These are phyloP conservation scores for Acephala macrosclerotiorum DNA, from an alignment of 2,329 filamentous ascomycete genomes.

Conservation along the genomic window DNA sequence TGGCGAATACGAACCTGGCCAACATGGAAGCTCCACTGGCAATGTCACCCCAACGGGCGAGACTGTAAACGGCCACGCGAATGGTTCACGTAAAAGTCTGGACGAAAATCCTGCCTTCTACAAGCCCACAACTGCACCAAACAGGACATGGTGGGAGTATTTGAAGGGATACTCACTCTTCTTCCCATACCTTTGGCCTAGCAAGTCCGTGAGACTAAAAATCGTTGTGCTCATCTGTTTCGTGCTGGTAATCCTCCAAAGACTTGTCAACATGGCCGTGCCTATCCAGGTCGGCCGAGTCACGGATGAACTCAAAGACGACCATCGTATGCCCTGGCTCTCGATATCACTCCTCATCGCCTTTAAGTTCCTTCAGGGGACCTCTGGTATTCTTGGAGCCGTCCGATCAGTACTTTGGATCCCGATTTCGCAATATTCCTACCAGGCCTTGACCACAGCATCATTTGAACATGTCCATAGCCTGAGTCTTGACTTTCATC, in stretches of 20 bases:
- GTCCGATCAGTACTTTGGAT: conserved; percentile 89
- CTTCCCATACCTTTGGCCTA: conserved; percentile 96
- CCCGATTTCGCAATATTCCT: conserved; percentile 95
- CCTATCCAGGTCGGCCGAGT: conserved; percentile 83
- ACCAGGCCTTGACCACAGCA: conserved; percentile 90
- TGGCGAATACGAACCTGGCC: conserved; percentile 5
- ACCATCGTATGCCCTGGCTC: conserved; percentile 68
- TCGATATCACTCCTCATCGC: conserved; percentile 79
- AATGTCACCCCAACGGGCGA: conserved; percentile 39
- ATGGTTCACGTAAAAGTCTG: conserved; percentile 49
- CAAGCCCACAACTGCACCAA: conserved; percentile 83
- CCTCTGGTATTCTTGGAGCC: conserved; percentile 86
- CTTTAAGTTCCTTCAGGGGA: conserved; percentile 84
- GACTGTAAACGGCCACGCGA: conserved; percentile 43
- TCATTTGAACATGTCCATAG: conserved; percentile 98
- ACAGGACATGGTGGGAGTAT: conserved; percentile 96
- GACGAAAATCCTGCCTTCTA: conserved; percentile 82
- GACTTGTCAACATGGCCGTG: conserved; percentile 85
- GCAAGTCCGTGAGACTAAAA: conserved; percentile 78
- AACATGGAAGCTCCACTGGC: conserved; percentile 26
- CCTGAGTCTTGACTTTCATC: conserved; percentile 93
- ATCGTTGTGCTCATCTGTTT: conserved; percentile 85
- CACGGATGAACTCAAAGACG: conserved; percentile 73
- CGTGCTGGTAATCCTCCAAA: conserved; percentile 78
- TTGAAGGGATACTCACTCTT: conserved; percentile 90